A percentile compares a stretch with the other conserved stretches of the same genome.
These are phyloP conservation scores for Periconia sp. DNA, from an alignment of 2,329 filamentous ascomycete genomes.

Conservation along the genomic window DNA sequence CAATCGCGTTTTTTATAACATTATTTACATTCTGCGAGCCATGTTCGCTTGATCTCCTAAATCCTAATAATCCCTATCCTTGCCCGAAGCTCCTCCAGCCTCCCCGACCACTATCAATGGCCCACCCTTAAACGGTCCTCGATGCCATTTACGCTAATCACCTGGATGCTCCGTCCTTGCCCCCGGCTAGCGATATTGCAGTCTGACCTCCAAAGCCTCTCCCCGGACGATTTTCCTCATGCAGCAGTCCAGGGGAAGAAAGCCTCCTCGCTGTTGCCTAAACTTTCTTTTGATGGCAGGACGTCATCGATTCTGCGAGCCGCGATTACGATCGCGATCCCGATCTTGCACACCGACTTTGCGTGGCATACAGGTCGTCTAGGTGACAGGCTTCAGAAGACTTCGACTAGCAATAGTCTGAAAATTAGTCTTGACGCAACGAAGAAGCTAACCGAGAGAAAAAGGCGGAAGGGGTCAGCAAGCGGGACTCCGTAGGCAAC, in stretches of 20 bases:
- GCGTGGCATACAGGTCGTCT: too few species aligned
- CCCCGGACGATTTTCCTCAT: neutral
- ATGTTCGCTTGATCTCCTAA: neutral
- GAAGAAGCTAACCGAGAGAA: too few species aligned
- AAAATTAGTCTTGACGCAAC: too few species aligned
- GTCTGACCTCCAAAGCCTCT: too few species aligned
- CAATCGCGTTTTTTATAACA: neutral
- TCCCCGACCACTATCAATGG: constrained; percentile 5
- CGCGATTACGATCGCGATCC: constrained; percentile 2
- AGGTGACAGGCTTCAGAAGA: too few species aligned
- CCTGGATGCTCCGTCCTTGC: too few species aligned
- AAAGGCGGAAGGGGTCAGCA: neutral
- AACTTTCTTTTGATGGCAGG: constrained; percentile 20
- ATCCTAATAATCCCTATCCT: constrained; percentile 2
- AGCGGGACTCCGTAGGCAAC: neutral
- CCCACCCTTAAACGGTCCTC: too few species aligned
- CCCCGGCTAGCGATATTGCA: too few species aligned
- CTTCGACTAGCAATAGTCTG: too few species aligned
- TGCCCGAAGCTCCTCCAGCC: constrained; percentile 4
- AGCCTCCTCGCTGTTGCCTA: constrained; percentile 20
- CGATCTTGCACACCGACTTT: too few species aligned
- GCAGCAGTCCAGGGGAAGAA: too few species aligned
- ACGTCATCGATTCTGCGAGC: constrained; percentile 6
- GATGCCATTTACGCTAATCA: too few species aligned
- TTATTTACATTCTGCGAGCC: neutral